Percentiles rank a stretch among this genome's conserved stretches.
Conservation (phyloP, 305 asterid genomes). For the Solanum hybrid region DNA sequence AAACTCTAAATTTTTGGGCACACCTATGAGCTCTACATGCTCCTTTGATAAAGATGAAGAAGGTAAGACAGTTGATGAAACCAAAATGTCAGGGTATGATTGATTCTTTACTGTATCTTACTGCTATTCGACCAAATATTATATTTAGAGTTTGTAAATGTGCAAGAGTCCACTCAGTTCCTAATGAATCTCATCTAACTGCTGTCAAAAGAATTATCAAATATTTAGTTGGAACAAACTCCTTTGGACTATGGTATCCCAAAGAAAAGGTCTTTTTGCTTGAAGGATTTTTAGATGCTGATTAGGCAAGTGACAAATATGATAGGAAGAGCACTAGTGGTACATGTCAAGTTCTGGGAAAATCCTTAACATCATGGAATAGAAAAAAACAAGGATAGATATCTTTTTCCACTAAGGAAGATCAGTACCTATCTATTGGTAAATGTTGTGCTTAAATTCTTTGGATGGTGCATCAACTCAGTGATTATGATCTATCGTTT, state of each 20-base stretch:
- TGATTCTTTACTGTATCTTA: too few species aligned
- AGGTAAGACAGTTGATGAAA: not conserved
- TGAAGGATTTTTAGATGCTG: not conserved
- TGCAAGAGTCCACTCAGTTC: not conserved
- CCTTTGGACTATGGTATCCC: not conserved
- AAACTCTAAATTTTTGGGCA: not conserved
- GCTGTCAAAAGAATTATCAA: too few species aligned
- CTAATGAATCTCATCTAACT: not conserved
- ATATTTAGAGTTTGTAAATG: not conserved
- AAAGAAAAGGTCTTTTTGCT: not conserved
- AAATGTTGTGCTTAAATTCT: not conserved
- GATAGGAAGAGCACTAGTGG: not conserved
- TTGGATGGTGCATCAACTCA: not conserved
- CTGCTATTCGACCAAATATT: not conserved
- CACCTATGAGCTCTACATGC: not conserved
- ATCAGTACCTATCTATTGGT: not conserved
- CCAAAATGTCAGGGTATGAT: not conserved
- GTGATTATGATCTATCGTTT: not conserved
- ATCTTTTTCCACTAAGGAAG: not conserved
- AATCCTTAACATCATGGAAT: too few species aligned
- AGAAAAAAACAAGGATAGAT: not conserved
- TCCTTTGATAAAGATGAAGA: not conserved
- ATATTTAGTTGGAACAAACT: not conserved
- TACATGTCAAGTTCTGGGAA: not conserved
- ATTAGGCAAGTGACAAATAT: not conserved